Conservation (phyloP, 2,329 filamentous ascomycete species). For the Ascochyta clinopodiicola region DNA sequence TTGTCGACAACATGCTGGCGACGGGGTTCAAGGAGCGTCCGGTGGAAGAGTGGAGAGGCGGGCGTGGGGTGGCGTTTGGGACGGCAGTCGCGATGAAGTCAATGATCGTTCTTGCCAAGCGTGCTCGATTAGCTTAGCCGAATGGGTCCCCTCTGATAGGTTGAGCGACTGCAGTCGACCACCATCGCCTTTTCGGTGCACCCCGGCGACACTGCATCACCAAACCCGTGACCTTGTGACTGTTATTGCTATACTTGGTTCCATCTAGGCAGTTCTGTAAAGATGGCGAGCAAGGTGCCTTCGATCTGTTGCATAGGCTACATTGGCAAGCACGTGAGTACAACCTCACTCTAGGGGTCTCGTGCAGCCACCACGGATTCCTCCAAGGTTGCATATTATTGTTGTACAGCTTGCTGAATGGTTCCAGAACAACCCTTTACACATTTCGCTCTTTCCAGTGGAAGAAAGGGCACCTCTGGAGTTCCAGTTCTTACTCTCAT, state of each 20-base stretch:
- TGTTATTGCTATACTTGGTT: background rate
- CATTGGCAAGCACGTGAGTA: constrained; percentile 85
- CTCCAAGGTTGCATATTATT: too few relatives aligned
- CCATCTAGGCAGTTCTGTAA: background rate
- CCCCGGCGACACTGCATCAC: constrained; percentile 26
- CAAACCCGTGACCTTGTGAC: constrained; percentile 16
- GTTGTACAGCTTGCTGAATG: background rate
- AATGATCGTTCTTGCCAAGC: constrained; percentile 30
- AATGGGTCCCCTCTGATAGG: constrained; percentile 40
- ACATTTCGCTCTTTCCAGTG: constrained; percentile 85
- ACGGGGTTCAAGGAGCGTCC: constrained; percentile 43
- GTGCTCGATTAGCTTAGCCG: constrained; percentile 35
- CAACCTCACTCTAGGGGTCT: background rate
- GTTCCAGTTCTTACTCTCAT: constrained; percentile 89
- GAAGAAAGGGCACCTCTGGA: constrained; percentile 80
- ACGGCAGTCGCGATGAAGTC: constrained; percentile 40
- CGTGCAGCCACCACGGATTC: background rate
- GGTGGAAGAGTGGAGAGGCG: constrained; percentile 47
- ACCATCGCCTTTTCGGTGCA: constrained; percentile 35
- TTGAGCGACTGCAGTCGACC: constrained; percentile 18
- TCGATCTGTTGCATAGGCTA: constrained; percentile 92
- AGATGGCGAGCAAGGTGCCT: constrained; percentile 60
- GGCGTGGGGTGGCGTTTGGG: constrained; percentile 42
- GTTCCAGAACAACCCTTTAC: constrained; percentile 90
- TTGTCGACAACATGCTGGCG: constrained; percentile 58